Percentiles rank a stretch among this genome's conserved stretches.
Conservation (phyloP, 257 asterid species). For the Leptodermis oblonga region DNA sequence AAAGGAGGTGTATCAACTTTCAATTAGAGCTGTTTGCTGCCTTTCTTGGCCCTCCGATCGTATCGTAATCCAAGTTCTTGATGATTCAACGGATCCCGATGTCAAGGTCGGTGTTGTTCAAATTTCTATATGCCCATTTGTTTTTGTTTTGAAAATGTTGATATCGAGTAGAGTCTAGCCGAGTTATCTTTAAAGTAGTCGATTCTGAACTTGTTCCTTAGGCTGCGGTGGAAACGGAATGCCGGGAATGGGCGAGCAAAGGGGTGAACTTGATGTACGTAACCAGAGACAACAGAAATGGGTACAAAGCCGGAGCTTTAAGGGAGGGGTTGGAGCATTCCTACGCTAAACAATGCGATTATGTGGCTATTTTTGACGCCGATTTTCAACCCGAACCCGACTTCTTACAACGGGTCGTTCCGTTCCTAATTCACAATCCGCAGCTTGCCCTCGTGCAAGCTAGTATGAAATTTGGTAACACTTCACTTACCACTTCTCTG, state of each 20-base stretch:
- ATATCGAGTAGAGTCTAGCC: background rate
- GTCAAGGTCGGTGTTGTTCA: slow-evolving; percentile 45
- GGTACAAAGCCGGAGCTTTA: slow-evolving; percentile 94
- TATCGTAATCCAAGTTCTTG: slow-evolving; percentile 78
- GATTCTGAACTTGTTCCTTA: too few relatives aligned
- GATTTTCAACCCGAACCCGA: slow-evolving; percentile 97
- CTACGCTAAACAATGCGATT: slow-evolving; percentile 76
- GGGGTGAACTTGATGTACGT: slow-evolving; percentile 90
- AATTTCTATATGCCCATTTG: background rate
- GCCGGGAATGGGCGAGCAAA: slow-evolving; percentile 86
- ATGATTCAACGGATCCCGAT: slow-evolving; percentile 79
- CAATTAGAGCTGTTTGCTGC: slow-evolving; percentile 92
- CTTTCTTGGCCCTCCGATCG: slow-evolving; percentile 96
- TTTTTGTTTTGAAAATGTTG: too few relatives aligned
- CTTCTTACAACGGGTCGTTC: slow-evolving; percentile 65
- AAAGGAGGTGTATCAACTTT: slow-evolving; percentile 90
- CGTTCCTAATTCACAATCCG: slow-evolving; percentile 74
- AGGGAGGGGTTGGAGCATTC: slow-evolving; percentile 66
- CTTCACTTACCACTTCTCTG: background rate
- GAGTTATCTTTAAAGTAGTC: too few relatives aligned
- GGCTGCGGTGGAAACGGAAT: slow-evolving; percentile 78
- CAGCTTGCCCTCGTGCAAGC: slow-evolving; percentile 86
- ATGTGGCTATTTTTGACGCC: slow-evolving; percentile 81
- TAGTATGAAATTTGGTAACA: slow-evolving; percentile 83
- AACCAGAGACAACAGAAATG: slow-evolving; percentile 74